phyloP scores from a whole-genome alignment of 2,329 filamentous ascomycete genomes.

The Beauveria sp. region DNA sequence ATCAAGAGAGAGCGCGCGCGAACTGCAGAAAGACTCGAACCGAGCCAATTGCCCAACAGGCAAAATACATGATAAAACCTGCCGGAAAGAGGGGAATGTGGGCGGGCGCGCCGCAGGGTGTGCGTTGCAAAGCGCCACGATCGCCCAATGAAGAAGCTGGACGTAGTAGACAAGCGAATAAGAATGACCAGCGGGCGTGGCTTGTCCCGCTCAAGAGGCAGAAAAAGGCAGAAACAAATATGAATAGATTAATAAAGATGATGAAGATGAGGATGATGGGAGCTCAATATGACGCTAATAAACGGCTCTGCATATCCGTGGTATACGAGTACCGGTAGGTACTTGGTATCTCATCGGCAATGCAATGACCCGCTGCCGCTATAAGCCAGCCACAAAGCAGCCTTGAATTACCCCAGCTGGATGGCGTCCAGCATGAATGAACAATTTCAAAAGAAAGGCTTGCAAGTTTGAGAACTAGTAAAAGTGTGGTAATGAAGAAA shows the following conservation, averaged over 20 bases:
- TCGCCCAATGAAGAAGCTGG: slow-evolving; percentile 6
- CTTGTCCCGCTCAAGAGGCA: neutral
- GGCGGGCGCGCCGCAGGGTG: neutral
- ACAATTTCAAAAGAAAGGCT: too few species aligned
- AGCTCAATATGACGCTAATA: neutral
- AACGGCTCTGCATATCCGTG: too few species aligned
- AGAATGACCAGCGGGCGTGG: neutral
- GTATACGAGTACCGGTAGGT: too few species aligned
- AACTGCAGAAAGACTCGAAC: neutral
- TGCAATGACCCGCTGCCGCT: neutral
- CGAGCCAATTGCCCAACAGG: neutral
- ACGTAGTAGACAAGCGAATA: neutral
- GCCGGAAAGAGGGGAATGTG: neutral
- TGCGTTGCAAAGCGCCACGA: neutral
- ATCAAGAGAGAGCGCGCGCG: neutral
- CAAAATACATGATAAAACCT: neutral
- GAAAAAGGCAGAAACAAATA: neutral
- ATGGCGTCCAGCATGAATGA: neutral
- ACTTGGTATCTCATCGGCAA: neutral
- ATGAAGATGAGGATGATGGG: neutral
- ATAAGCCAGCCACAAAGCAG: neutral
- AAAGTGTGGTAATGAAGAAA: neutral
- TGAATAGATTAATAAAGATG: neutral
- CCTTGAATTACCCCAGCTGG: neutral
- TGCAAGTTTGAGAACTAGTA: neutral